Evolutionary conservation across 352 stramenopile species (phyloP), one percentile per base, ranked within the genome.

Genomic region (Thalassiosira sp.): DNA sequence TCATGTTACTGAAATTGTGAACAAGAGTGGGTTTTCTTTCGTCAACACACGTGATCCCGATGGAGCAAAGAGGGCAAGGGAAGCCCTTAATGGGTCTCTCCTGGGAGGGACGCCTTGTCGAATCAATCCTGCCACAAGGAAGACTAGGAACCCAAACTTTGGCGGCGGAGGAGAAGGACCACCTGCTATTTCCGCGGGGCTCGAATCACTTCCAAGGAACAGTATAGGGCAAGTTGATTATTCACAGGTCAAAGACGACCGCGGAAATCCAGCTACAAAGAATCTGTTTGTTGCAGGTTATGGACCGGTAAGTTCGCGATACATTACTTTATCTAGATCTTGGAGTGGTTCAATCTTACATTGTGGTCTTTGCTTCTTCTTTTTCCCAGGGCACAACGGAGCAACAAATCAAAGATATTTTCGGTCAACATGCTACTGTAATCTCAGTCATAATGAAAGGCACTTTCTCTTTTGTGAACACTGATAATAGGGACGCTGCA

Each of bases 241-340:
- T 45, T 20, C 24, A 16, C 51, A 77, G 51, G 79, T 87, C 22
- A 52, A 74, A 20, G 87, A 93, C 56, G 85, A 91, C 74, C 64
- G 85, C 28, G 87, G 87, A 22, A 93, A 93, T 63, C 72, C 81
- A 33, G 85, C 84, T 31, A 91, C 87, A 6, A 93, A 89, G 57
- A 93, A 93, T 78, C 62, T 93, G 1, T 93, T 91, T 61, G 76
- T 93, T 42, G 85, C 85, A 37, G 87, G 87, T 1, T 93, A 93
- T 73, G 87, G 87, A 16, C 73, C 79, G 35, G 72, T 78, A 43
- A 73, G 63, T 63, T 18, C 16, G 20, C 33, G 16, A 37, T 18
- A 16, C 18, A 25, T 28, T 48, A 40, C 42, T 57, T 67, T 51
- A 25, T 49, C 31, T 51, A 13, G n/a, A n/a, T n/a, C n/a, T n/a